phyloP scores from a whole-genome alignment of 2,329 filamentous ascomycete genomes.

The Fusarium begoniae region DNA sequence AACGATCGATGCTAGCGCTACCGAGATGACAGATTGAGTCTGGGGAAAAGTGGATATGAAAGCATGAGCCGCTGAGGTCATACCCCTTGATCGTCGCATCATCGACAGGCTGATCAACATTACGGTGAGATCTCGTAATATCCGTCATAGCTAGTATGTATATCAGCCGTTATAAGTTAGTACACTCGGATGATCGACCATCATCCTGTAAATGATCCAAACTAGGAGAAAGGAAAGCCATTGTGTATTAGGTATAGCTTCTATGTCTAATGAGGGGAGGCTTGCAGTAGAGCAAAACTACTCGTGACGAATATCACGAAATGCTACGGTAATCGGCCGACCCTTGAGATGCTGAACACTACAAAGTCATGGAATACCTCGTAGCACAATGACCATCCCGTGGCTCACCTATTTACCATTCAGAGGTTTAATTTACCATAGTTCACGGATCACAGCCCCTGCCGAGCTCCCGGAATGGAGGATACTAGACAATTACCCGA shows the following conservation, averaged over 20 bases:
- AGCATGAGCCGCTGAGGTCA: background rate
- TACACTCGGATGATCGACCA: background rate
- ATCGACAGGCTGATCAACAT: background rate
- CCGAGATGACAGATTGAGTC: background rate
- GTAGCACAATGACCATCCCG: background rate
- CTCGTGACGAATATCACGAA: background rate
- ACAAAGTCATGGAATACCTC: background rate
- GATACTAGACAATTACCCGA: background rate
- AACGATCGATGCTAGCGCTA: background rate
- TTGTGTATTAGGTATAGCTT: background rate
- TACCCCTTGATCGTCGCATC: background rate
- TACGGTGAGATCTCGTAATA: background rate
- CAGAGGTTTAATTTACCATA: background rate
- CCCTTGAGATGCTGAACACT: background rate
- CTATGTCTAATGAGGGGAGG: background rate
- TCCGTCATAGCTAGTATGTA: background rate
- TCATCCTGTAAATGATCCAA: accelerated
- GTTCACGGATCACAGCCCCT: background rate
- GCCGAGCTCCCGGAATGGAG: background rate
- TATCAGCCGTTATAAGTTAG: accelerated
- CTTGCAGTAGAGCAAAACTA: background rate
- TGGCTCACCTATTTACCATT: background rate
- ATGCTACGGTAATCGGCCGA: background rate
- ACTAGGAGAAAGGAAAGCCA: background rate
- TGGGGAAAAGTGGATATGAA: accelerated